Evolutionary conservation across 768 basidiomycete genomes (phyloP), one percentile per base, ranked within the genome.

Genomic region (Boletus reticulatus): DNA sequence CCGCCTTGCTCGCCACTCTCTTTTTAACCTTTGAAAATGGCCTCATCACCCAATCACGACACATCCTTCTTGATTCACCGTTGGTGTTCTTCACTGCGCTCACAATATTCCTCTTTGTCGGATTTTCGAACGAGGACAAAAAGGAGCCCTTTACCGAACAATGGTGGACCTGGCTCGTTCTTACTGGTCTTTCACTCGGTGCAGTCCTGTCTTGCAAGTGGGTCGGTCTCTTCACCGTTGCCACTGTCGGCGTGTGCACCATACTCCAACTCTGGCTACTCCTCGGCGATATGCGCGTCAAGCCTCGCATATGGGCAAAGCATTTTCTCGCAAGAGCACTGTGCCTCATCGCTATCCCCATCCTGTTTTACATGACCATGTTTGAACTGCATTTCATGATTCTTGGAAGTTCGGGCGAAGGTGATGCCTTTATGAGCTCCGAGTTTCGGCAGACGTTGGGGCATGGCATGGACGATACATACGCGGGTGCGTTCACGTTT

Each of bases 401-500:
- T 61, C 77, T 99, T 29, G 82, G 85, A 65, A 89, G 88, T 71
- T 89, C 91, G 2, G 97, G 97, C 32, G 96, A 98, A 50, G 97
- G 97, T 0, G 97, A 98, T 69, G 94, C 95, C 1, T 99, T 99
- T 73, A 99, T 99, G 97, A 96, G 92, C 75, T 92, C 94, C 3
- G 95, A 94, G 69, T 99, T 99, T 76, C 95, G 98, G 73, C 96
- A 98, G 67, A 98, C 95, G 0, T 78, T 99, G 13, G 79, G 86
- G 16, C 86, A 85, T 43, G 84, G 88, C 8, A 98, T 98, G 97
- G 79, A 80, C 12, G 94, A 99, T 70, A 98, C 96, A 0, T 94
- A 78, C 70, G 92, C 94, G 27, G 89, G 92, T 92, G 55, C 56
- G 84, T 59, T 47, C n/a, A 20, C 14, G 6, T 49, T n/a, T 12